Conservation (phyloP, 2,329 filamentous ascomycete species). For the Colletotrichum tamarilloi region DNA sequence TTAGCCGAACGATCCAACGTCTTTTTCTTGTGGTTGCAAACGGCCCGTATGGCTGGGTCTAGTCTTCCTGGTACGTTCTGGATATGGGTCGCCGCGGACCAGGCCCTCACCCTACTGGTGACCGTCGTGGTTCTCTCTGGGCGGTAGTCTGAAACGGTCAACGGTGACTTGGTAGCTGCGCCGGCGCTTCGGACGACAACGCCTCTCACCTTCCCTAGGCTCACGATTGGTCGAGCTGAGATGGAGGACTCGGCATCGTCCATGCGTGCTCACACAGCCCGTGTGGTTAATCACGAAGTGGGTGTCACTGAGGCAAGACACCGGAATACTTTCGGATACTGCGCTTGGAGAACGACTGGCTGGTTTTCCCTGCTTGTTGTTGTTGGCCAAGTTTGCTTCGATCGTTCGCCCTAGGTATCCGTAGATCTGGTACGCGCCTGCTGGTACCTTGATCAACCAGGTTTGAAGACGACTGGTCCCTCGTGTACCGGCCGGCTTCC, state of each 20-base stretch:
- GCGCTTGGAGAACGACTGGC: neutral
- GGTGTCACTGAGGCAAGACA: neutral
- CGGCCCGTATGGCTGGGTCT: slow-evolving; percentile 17
- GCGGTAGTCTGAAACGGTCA: slow-evolving; percentile 15
- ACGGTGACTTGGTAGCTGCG: slow-evolving; percentile 2
- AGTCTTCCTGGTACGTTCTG: neutral
- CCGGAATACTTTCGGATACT: neutral
- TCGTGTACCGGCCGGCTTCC: neutral
- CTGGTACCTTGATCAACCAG: neutral
- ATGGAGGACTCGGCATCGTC: neutral
- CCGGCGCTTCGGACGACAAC: slow-evolving; percentile 11
- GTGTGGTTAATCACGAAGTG: neutral
- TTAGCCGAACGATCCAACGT: slow-evolving; percentile 17
- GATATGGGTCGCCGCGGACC: slow-evolving; percentile 2
- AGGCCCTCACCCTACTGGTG: neutral
- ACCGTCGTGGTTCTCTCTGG: neutral
- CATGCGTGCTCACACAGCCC: neutral
- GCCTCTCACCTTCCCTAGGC: neutral
- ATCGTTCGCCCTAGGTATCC: neutral
- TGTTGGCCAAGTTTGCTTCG: neutral
- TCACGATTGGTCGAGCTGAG: neutral
- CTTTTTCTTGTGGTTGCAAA: slow-evolving; percentile 17
- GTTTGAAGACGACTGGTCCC: neutral
- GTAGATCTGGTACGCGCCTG: neutral
- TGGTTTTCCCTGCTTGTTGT: neutral